A percentile compares a stretch with the other conserved stretches of the same genome.
Conservation (phyloP, 2,329 filamentous ascomycete genomes). For the Teratosphaeria pseudoeucalypti region DNA sequence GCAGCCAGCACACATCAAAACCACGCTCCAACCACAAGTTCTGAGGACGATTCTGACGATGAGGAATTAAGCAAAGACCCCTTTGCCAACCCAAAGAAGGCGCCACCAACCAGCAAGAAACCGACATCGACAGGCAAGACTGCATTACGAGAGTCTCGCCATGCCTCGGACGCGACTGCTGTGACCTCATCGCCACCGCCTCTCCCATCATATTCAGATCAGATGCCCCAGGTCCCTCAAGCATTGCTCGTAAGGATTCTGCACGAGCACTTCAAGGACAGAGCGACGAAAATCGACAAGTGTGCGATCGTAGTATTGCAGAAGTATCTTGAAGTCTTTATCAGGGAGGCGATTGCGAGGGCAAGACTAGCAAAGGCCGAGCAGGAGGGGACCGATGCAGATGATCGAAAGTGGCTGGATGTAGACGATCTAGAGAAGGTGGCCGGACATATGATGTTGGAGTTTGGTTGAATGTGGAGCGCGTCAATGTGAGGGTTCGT, state of each 20-base stretch:
- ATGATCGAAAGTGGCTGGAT: constrained; percentile 39
- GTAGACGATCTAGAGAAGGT: constrained; percentile 86
- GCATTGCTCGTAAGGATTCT: constrained; percentile 67
- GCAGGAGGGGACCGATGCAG: constrained; percentile 17
- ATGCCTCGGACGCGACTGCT: not conserved
- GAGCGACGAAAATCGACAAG: constrained; percentile 61
- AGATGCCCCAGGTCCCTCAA: constrained; percentile 48
- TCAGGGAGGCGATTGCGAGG: constrained; percentile 76
- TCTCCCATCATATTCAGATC: constrained; percentile 12
- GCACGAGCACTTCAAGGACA: constrained; percentile 64
- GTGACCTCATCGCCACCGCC: constrained; percentile 4
- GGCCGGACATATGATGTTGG: constrained; percentile 72
- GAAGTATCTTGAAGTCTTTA: constrained; percentile 85
- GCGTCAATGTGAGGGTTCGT: not conserved
- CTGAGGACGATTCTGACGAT: constrained; percentile 3
- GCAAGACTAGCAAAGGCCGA: constrained; percentile 57
- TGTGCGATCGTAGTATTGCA: constrained; percentile 68
- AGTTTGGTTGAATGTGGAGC: constrained; percentile 49
- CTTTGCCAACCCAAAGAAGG: constrained; percentile 6
- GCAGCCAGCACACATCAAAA: not conserved
- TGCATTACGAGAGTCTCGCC: not conserved
- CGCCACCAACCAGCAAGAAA: not conserved
- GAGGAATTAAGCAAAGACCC: constrained; percentile 14
- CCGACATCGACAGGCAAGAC: constrained; percentile 5
- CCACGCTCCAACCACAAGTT: not conserved